A percentile compares a stretch with the other conserved stretches of the same genome.
Evolutionary conservation across 176 grass and related monocot genomes (phyloP).

Genomic region (Melocanna baccifera): DNA sequence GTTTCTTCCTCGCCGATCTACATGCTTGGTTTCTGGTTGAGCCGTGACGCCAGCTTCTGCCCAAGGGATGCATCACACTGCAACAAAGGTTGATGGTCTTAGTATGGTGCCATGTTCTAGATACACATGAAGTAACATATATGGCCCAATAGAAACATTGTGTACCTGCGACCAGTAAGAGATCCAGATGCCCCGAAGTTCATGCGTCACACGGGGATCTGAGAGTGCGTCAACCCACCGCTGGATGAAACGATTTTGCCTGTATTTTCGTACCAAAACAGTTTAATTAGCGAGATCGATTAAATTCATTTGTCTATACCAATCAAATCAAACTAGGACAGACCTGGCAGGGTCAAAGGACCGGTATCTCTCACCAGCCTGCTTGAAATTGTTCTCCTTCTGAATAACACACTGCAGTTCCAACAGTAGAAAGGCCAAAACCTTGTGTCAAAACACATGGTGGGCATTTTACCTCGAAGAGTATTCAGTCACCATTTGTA

Average conservation of each 20-base stretch:
- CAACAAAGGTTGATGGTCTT: background rate
- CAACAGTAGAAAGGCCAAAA: background rate
- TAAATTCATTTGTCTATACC: background rate
- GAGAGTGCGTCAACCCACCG: conserved; percentile 64
- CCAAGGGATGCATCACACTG: conserved; percentile 68
- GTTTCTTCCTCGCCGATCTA: conserved; percentile 18
- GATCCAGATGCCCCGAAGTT: conserved; percentile 69
- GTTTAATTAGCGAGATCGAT: conserved; percentile 4
- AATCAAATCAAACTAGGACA: background rate
- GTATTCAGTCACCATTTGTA: background rate
- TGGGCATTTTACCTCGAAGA: background rate
- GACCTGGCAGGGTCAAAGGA: conserved; percentile 78
- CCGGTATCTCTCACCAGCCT: conserved; percentile 77
- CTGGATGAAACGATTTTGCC: conserved; percentile 79
- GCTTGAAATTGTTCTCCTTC: conserved; percentile 93
- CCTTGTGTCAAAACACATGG: background rate
- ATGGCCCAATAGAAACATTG: background rate
- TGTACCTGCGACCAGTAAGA: conserved; percentile 77
- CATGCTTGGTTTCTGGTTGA: conserved; percentile 69
- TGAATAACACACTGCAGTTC: conserved; percentile 64
- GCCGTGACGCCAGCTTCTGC: conserved; percentile 63
- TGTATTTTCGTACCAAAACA: conserved; percentile 16
- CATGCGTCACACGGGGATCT: conserved; percentile 66
- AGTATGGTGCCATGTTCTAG: background rate
- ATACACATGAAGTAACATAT: background rate